These are phyloP conservation scores for Leptomonas seymouri DNA, from an alignment of 208 protist species.

Conservation along the genomic window DNA sequence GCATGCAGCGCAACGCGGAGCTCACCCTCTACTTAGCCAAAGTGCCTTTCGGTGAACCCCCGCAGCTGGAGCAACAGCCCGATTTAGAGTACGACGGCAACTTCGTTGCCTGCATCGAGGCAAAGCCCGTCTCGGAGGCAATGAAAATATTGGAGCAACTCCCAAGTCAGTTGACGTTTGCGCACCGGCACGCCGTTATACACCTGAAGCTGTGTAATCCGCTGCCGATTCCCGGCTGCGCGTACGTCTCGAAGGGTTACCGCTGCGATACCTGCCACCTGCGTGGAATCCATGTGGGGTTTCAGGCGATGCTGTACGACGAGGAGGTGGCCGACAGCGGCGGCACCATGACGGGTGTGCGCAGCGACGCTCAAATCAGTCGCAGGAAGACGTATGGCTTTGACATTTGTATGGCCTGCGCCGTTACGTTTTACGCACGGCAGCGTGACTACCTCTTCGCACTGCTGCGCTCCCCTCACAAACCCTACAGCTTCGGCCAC, in stretches of 20 bases:
- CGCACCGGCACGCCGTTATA: conserved; percentile 44
- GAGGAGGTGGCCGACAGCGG: conserved; percentile 16
- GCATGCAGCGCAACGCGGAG: conserved; percentile 34
- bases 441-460: conserved; percentile 28
- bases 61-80: conserved; percentile 23
- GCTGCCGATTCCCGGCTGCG: conserved; percentile 42
- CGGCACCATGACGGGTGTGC: conserved; percentile 16
- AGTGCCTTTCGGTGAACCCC: conserved; percentile 4
- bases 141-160: conserved; percentile 27
- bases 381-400: conserved; percentile 45
- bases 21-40: conserved; percentile 11
- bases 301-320: conserved; percentile 67
- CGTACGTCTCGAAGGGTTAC: conserved; percentile 40
- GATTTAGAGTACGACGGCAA: conserved; percentile 43
- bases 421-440: conserved; percentile 50
- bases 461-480: conserved; percentile 26
- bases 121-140: conserved; percentile 31
- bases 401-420: conserved; percentile 73
- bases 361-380: conserved; percentile 50
- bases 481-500: conserved; percentile 38
- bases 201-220: conserved; percentile 58
- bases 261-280: conserved; percentile 62
- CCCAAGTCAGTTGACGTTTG: conserved; percentile 50
- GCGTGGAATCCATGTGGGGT: conserved; percentile 40
- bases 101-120: conserved; percentile 36